phyloP scores from a whole-genome alignment of 169 alveolate species.

The Cryptosporidium tyzzeri region DNA sequence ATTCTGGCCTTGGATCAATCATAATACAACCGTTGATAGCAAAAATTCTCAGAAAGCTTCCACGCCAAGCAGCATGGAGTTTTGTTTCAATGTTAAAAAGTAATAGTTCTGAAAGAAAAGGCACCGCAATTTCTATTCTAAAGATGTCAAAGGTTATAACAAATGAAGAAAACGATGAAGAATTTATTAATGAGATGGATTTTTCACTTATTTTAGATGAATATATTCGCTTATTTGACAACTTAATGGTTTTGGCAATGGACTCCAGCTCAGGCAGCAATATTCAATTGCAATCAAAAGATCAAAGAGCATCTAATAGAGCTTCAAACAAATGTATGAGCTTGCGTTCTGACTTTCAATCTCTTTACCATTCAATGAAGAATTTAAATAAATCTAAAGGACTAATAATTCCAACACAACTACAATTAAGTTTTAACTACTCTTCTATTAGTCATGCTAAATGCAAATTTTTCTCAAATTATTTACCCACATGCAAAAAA shows the following conservation, averaged over 20 bases:
- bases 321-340: constrained; percentile 42
- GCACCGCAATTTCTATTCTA: constrained; percentile 71
- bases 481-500: constrained; percentile 1
- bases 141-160: constrained; percentile 56
- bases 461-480: constrained; percentile 1
- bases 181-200: not conserved
- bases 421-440: constrained; percentile 4
- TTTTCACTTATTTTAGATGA: constrained; percentile 53
- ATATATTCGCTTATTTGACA: constrained; percentile 63
- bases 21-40: constrained; percentile 80
- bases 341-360: constrained; percentile 61
- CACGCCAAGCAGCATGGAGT: constrained; percentile 82
- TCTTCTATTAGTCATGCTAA: not conserved
- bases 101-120: constrained; percentile 48
- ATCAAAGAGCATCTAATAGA: constrained; percentile 19
- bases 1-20: constrained; percentile 77
- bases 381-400: constrained; percentile 44
- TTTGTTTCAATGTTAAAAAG: constrained; percentile 78
- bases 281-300: constrained; percentile 1
- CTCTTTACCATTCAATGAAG: constrained; percentile 61
- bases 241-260: constrained; percentile 65
- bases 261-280: constrained; percentile 58
- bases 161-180: not conserved
- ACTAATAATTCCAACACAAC: constrained; percentile 60
- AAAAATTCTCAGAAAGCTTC: constrained; percentile 77